Percentiles rank a stretch among this genome's conserved stretches.
phyloP scores from a whole-genome alignment of 768 basidiomycete species.

The Serpula lacrymans region DNA sequence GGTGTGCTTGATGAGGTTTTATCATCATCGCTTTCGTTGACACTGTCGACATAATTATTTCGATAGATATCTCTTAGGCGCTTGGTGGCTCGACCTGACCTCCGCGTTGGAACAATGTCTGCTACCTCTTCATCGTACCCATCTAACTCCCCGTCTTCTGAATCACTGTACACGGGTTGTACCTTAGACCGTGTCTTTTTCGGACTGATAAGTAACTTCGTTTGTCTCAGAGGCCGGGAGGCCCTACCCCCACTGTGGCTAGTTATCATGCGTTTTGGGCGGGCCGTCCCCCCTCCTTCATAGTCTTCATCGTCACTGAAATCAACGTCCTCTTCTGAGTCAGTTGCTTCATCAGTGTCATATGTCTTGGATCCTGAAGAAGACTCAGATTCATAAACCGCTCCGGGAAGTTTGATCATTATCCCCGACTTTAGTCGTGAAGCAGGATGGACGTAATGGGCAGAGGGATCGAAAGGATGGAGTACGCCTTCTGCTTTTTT shows the following conservation, averaged over 20 bases:
- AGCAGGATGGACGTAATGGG: slow-evolving; percentile 48
- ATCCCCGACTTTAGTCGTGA: slow-evolving; percentile 47
- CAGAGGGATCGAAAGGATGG: slow-evolving; percentile 58
- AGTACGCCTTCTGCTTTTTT: slow-evolving; percentile 42
- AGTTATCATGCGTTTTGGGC: neutral
- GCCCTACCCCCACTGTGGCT: too few species aligned
- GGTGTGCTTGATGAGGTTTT: slow-evolving; percentile 22
- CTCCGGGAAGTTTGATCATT: slow-evolving; percentile 23
- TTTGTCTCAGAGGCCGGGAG: slow-evolving; percentile 15
- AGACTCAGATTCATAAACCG: slow-evolving; percentile 8
- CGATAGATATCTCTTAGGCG: slow-evolving; percentile 33
- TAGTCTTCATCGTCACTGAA: slow-evolving; percentile 13
- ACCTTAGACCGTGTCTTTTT: slow-evolving; percentile 63
- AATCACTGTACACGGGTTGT: slow-evolving; percentile 30
- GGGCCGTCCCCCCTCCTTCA: neutral
- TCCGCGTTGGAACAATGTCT: slow-evolving; percentile 31
- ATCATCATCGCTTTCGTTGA: slow-evolving; percentile 28
- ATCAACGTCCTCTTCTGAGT: slow-evolving; percentile 27
- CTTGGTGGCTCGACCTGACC: slow-evolving; percentile 48
- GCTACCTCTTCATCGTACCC: slow-evolving; percentile 33
- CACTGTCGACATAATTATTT: slow-evolving; percentile 17
- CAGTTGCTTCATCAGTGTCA: slow-evolving; percentile 25
- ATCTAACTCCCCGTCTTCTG: slow-evolving; percentile 38
- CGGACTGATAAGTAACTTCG: slow-evolving; percentile 63
- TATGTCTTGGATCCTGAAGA: slow-evolving; percentile 15